Evolutionary conservation across 1,284 basidiomycete genomes (phyloP), one percentile per base, ranked within the genome.

Genomic region (Fomitopsis pinicola): DNA sequence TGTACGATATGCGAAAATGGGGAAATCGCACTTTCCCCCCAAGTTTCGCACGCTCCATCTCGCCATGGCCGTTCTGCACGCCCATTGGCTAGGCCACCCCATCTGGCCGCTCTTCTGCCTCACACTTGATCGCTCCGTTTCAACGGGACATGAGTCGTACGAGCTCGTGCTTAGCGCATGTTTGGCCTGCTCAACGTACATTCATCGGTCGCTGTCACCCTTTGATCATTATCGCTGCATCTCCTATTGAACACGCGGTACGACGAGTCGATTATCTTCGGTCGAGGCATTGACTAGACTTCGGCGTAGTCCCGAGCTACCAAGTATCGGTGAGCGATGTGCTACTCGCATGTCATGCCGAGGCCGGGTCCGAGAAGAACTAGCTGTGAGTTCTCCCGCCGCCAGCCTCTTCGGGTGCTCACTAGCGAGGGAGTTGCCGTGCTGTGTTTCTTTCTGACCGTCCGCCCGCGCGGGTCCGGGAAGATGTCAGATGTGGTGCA

Each of bases 1-100:
- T 56, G 40, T 62, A 64, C 28, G 26, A 56, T 66, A 62, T 63
- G 64, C 55, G 58, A 48, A 65, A 62, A 64, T 67, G 67, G 66
- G 67, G 67, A 57, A 58, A 66, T 66, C 55, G 62, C 19, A 14
- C 45, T 38, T 40, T 40, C 58, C 59, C 22, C 57, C 59, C 58
- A 56, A 60, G 19, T 36, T 60, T 60, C 59, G 44, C 59, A 60
- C 59, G 59, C 42, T 33, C 38, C 33, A 54, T 60, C 56, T 58
- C 56, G 33, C 56, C 56, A 58, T 44, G 56, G 17, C 56, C 48
- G 33, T 48, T 28, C 35, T 40, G 52, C 17, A 3, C 52, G 5
- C 35, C 33, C 44, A 48, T 58, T 58, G 56, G 44, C 56, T 30
- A 46, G 44, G 5, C 15, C 33, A 33, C 15, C 30, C 26, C 55